Evolutionary conservation across 176 grass and related monocot species (phyloP), one percentile per base, ranked within the genome.

Genomic region (Eleusine indica): DNA sequence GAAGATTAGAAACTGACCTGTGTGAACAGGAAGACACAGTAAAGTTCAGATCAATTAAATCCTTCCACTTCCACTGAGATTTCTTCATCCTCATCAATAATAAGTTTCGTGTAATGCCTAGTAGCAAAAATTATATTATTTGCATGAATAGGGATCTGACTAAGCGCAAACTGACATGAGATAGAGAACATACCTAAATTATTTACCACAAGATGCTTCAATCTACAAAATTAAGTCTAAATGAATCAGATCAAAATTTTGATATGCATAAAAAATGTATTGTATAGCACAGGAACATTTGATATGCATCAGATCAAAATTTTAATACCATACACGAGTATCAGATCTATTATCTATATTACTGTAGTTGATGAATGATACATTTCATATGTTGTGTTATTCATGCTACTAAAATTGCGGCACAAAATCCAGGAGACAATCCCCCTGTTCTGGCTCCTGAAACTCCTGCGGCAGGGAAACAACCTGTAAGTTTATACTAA

Each of bases 71-170:
- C 96, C 96, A 98, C 82, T 98, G 96, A 41, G 89, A 86, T 95
- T 92, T 96, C 83, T 98, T 98, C 96, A 98, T 98, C 85, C 96
- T 88, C 93, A 98, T 99, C 78, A 99, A 89, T 76, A 98, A 84
- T 68, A 91, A 92, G 56, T 98, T 93, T 39, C 96, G 75, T 62
- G 96, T 98, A 85, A 95, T 98, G 78, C 96, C 96, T 98, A 74
- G 37, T 83, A 79, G 68, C 77, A 93, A 53, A 68, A n/a, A 16
- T 52, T 54, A 3, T 68, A 78, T 83, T 65, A 78, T 17, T 58
- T 52, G 15, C 61, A 83, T 46, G 37, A 74, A 71, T 6, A 76
- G 0, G 68, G 70, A 74, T 30, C 17, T 68, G 69, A 66, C 73
- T 76, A 48, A 9, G 73, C 79, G 73, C 61, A 64, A 83, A 54